Base-by-base conservation (phyloP, 2,329 filamentous ascomycete genomes). In the Hymenoscyphus fructigenus region DNA sequence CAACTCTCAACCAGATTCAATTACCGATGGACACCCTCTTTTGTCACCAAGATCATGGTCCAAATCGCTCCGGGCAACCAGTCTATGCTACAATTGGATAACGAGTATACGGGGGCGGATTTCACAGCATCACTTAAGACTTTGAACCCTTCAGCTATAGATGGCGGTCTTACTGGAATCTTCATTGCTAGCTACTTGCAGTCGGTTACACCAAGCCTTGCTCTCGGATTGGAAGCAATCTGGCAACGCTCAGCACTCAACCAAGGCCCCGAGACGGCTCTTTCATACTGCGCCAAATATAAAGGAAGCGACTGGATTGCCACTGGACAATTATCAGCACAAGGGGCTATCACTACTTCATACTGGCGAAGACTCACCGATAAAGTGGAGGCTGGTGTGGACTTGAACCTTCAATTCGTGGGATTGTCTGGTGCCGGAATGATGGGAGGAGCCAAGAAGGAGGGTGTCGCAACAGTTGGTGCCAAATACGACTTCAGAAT, bases 401-500 rank as follows among this genome's bases (percentile, higher is more conserved):
- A 98, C 74, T 88, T 96, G 84, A 96, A 93, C 78, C 85, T 99
- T 66, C 90, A 93, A 70, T 90, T 97, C 71, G 88, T 85, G 32
- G 84, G 87, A 36, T 83, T 88, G 36, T 83, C 86, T 32, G 83
- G 86, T 63, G 80, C 82, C 61, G 83, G 85, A 56, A 81, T 91
- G 79, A 93, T 95, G 88, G 92, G 92, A 74, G 88, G 88, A 57
- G 78, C 89, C 62, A 86, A 89, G 78, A 94, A 93, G 79, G 93
- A 99, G 79, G 95, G 95, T 63, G 85, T 92, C 67, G 93, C 96
- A 62, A 92, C 93, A 62, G 85, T 98, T 74, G 95, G 94, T 75
- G 92, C 93, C 77, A 99, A 99, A 82, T 99, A 99, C 81, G 94
- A 97, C 78, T 99, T 99, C 87, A 88, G 92, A 76, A 91, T 93